phyloP scores from a whole-genome alignment of 1,284 basidiomycete genomes.

The Apiotrichum brassicae region DNA sequence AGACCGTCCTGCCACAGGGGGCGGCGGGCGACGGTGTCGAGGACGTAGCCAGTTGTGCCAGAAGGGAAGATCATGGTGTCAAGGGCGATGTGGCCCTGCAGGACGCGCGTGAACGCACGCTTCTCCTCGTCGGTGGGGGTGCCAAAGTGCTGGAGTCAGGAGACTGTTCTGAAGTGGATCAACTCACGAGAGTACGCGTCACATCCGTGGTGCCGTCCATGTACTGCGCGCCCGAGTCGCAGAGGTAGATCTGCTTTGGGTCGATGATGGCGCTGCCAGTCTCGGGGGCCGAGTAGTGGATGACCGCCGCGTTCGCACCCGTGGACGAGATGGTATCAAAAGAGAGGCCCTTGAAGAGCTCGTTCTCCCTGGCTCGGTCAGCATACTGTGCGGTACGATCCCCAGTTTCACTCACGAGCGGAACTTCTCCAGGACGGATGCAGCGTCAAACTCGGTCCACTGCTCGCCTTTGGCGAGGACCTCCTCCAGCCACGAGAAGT shows the following conservation, averaged over 20 bases:
- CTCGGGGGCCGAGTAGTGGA: slow-evolving; percentile 84
- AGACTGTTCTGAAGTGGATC: background rate
- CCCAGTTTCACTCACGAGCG: slow-evolving; percentile 58
- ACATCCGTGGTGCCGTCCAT: slow-evolving; percentile 88
- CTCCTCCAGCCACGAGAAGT: slow-evolving; percentile 94
- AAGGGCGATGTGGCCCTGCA: slow-evolving; percentile 24
- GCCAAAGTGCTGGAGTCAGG: slow-evolving; percentile 65
- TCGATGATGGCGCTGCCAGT: slow-evolving; percentile 66
- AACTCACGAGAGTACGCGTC: slow-evolving; percentile 63
- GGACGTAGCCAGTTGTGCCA: slow-evolving; percentile 60
- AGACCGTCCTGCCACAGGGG: slow-evolving; percentile 88
- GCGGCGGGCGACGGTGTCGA: slow-evolving; percentile 74
- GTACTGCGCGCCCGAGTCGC: slow-evolving; percentile 91
- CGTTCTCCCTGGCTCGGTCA: slow-evolving; percentile 55
- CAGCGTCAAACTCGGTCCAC: slow-evolving; percentile 74
- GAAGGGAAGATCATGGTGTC: slow-evolving; percentile 79
- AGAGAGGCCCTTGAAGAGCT: slow-evolving; percentile 76
- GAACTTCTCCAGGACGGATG: slow-evolving; percentile 70
- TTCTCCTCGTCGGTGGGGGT: slow-evolving; percentile 74
- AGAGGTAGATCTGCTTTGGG: slow-evolving; percentile 81
- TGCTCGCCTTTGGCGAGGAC: slow-evolving; percentile 60
- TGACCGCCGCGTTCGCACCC: slow-evolving; percentile 84
- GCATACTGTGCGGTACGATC: slow-evolving; percentile 4
- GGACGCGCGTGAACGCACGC: slow-evolving; percentile 81
- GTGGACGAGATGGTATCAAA: slow-evolving; percentile 90